phyloP scores from a whole-genome alignment of 2,329 filamentous ascomycete genomes.

The Cordyceps militaris region DNA sequence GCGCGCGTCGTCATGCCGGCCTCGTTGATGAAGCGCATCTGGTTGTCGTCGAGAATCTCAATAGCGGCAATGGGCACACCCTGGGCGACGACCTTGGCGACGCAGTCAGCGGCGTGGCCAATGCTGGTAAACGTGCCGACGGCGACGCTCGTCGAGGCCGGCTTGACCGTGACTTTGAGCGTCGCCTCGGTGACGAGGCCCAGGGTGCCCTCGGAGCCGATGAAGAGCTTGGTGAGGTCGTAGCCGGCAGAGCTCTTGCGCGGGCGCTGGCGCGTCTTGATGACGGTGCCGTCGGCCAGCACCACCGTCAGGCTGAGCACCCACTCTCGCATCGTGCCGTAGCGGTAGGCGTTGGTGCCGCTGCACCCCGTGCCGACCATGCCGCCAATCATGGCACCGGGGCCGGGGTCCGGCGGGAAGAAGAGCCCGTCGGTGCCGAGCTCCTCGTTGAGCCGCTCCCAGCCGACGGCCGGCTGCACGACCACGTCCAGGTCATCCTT shows the following conservation, averaged over 20 bases:
- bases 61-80: conserved; percentile 86
- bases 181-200: conserved; percentile 88
- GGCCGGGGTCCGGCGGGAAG: conserved; percentile 87
- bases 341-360: conserved; percentile 86
- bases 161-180: conserved; percentile 76
- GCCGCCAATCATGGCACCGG: conserved; percentile 86
- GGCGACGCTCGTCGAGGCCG: conserved; percentile 72
- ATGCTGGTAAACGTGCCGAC: conserved; percentile 55
- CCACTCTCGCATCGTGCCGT: conserved; percentile 94
- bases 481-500: conserved; percentile 70
- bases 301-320: conserved; percentile 82
- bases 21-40: conserved; percentile 67
- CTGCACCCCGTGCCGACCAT: conserved; percentile 70
- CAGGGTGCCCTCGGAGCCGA: conserved; percentile 86
- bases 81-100: conserved; percentile 69
- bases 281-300: conserved; percentile 79
- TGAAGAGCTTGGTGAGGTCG: conserved; percentile 81
- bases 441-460: conserved; percentile 78
- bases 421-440: conserved; percentile 69
- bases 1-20: conserved; percentile 57
- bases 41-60: conserved; percentile 85
- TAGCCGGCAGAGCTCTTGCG: conserved; percentile 89
- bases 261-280: conserved; percentile 82
- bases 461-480: conserved; percentile 75
- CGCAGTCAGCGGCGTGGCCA: conserved; percentile 69